These are phyloP conservation scores for Asclepias syriaca DNA, from an alignment of 257 asterid genomes.

Conservation along the genomic window DNA sequence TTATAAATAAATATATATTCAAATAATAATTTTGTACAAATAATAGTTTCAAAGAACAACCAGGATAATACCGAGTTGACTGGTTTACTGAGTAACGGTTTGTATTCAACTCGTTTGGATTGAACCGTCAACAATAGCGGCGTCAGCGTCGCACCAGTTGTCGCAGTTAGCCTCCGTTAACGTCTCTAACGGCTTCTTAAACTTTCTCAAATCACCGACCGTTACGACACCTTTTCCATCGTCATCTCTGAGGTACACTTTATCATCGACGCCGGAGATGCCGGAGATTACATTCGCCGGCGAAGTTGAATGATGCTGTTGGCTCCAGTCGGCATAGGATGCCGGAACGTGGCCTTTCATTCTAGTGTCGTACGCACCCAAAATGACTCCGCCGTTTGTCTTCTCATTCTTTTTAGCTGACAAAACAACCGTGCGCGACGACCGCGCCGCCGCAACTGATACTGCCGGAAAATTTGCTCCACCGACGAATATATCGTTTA, in stretches of 20 bases:
- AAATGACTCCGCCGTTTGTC: conserved; percentile 44
- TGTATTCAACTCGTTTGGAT: conserved; percentile 1
- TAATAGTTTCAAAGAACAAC: neutral
- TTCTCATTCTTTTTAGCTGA: conserved; percentile 37
- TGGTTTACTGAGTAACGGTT: neutral
- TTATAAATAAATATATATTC: neutral
- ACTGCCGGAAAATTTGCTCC: conserved; percentile 16
- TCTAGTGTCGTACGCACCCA: conserved; percentile 63
- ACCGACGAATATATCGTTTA: conserved; percentile 24
- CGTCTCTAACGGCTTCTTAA: conserved; percentile 47
- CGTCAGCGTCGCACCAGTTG: conserved; percentile 79
- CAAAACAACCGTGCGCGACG: conserved; percentile 37
- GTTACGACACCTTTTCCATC: conserved; percentile 49
- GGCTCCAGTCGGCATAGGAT: conserved; percentile 57
- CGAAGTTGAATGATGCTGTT: neutral
- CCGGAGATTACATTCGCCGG: conserved; percentile 19
- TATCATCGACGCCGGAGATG: neutral
- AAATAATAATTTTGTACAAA: conserved; percentile 1
- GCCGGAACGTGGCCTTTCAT: conserved; percentile 49
- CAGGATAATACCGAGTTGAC: conserved; percentile 1
- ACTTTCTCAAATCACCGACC: conserved; percentile 77
- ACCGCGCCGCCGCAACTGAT: conserved; percentile 14
- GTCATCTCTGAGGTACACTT: conserved; percentile 54
- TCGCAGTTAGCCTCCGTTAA: conserved; percentile 43
- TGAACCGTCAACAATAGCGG: conserved; percentile 39